phyloP scores from a whole-genome alignment of 2,329 filamentous ascomycete species.

The Ophiostoma perfectum region DNA sequence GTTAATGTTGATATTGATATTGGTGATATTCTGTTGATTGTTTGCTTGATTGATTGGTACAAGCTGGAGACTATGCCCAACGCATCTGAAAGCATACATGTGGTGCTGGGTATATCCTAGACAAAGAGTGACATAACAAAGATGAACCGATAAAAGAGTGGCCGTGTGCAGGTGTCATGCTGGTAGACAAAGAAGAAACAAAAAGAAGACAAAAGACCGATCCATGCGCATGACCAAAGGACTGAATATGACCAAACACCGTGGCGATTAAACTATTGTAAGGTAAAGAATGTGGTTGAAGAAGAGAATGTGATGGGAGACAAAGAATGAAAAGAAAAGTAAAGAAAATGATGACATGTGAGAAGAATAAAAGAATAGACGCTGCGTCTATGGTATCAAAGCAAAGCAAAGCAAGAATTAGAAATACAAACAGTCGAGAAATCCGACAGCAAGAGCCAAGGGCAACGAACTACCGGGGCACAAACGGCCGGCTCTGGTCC shows the following conservation, averaged over 20 bases:
- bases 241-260: slow-evolving; percentile 4
- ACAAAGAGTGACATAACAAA: not conserved
- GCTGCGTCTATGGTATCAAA: slow-evolving; percentile 9
- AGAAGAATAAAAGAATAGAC: not conserved
- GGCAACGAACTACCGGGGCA: not conserved
- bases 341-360: not conserved
- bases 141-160: slow-evolving; percentile 9
- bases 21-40: too few species aligned
- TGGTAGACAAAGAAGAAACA: not conserved
- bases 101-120: not conserved
- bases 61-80: not conserved
- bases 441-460: not conserved
- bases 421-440: not conserved
- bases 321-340: not conserved
- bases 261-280: slow-evolving; percentile 6
- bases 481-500: slow-evolving; percentile 39
- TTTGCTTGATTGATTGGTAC: not conserved
- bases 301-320: not conserved
- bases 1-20: too few species aligned
- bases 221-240: not conserved
- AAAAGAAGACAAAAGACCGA: not conserved
- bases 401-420: not conserved
- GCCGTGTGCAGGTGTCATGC: not conserved
- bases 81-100: not conserved
- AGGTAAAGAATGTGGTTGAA: not conserved